A percentile compares a stretch with the other conserved stretches of the same genome.
Conservation (phyloP, 1,139 yeast genomes). For the Yamadazyma kanchanaburiensis region DNA sequence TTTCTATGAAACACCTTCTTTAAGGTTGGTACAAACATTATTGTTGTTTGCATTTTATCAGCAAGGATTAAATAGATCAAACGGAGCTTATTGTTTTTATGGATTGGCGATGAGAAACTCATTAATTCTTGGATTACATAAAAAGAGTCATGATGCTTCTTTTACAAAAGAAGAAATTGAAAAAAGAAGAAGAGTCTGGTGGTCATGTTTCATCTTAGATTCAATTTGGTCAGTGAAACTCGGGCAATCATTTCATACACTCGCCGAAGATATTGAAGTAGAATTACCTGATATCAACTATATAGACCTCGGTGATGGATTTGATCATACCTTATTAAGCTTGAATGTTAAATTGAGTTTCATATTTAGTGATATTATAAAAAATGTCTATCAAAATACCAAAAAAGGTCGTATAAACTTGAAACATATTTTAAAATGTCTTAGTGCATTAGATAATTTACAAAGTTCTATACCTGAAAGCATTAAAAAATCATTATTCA, state of each 20-base stretch:
- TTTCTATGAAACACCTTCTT: conserved; percentile 9
- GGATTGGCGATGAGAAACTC: conserved; percentile 12
- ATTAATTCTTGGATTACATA: conserved; percentile 11
- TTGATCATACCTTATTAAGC: conserved; percentile 7
- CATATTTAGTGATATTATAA: conserved; percentile 9
- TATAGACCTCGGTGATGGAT: conserved; percentile 6
- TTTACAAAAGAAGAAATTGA: conserved; percentile 6
- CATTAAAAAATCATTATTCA: conserved; percentile 8
- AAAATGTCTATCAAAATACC: conserved; percentile 7
- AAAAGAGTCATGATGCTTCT: conserved; percentile 2
- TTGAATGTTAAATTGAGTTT: conserved; percentile 8
- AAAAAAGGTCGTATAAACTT: conserved; percentile 5
- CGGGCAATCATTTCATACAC: conserved; percentile 11
- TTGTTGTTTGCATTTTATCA: conserved; percentile 12
- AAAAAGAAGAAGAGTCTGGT: conserved; percentile 12
- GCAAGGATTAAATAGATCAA: conserved; percentile 11
- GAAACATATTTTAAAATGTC: conserved; percentile 9
- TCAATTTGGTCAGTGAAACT: conserved; percentile 11
- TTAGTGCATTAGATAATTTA: conserved; percentile 9
- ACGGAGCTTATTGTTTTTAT: conserved; percentile 11
- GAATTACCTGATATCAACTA: conserved; percentile 6
- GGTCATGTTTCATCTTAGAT: conserved; percentile 12
- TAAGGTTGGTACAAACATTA: conserved; percentile 10
- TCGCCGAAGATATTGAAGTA: conserved; percentile 10
- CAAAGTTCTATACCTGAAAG: conserved; percentile 8